Evolutionary conservation across 352 stramenopile genomes (phyloP).

Genomic region (Labyrinthula sp.): DNA sequence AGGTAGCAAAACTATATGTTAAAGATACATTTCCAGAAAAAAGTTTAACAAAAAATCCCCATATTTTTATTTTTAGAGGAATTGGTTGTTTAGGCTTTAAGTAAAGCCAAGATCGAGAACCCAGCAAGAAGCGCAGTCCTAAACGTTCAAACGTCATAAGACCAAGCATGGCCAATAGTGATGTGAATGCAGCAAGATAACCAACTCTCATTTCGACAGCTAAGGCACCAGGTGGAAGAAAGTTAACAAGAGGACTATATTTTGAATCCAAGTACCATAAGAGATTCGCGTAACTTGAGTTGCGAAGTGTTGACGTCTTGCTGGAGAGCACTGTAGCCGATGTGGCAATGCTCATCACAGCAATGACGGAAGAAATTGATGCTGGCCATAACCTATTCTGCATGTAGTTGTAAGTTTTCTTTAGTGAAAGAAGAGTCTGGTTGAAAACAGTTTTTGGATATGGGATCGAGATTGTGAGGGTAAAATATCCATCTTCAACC

Average conservation of each 20-base stretch:
- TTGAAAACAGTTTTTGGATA: background rate
- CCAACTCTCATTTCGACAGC: slow-evolving; percentile 50
- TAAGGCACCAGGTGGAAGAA: slow-evolving; percentile 46
- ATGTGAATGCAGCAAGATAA: slow-evolving; percentile 53
- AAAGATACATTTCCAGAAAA: slow-evolving; percentile 51
- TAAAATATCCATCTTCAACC: slow-evolving; percentile 20
- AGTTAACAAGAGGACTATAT: slow-evolving; percentile 41
- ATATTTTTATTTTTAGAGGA: slow-evolving; percentile 42
- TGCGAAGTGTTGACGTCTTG: slow-evolving; percentile 57
- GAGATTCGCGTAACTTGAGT: slow-evolving; percentile 43
- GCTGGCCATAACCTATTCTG: slow-evolving; percentile 26
- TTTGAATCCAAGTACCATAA: slow-evolving; percentile 42
- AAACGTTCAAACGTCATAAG: slow-evolving; percentile 59
- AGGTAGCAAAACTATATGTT: slow-evolving; percentile 66
- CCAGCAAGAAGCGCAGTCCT: slow-evolving; percentile 51
- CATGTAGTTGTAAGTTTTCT: too few species aligned
- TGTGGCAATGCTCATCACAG: slow-evolving; percentile 18
- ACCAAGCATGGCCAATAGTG: slow-evolving; percentile 50
- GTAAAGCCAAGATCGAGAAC: slow-evolving; percentile 63
- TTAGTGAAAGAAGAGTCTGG: slow-evolving; percentile 13
- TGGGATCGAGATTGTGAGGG: slow-evolving; percentile 10
- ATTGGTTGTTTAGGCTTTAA: slow-evolving; percentile 46
- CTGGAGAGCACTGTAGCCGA: slow-evolving; percentile 18
- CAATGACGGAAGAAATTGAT: slow-evolving; percentile 12
- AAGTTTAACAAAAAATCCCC: slow-evolving; percentile 53